A percentile compares a stretch with the other conserved stretches of the same genome.
These are phyloP conservation scores for Aspergillus terreus DNA, from an alignment of 2,329 filamentous ascomycete genomes.

Conservation along the genomic window DNA sequence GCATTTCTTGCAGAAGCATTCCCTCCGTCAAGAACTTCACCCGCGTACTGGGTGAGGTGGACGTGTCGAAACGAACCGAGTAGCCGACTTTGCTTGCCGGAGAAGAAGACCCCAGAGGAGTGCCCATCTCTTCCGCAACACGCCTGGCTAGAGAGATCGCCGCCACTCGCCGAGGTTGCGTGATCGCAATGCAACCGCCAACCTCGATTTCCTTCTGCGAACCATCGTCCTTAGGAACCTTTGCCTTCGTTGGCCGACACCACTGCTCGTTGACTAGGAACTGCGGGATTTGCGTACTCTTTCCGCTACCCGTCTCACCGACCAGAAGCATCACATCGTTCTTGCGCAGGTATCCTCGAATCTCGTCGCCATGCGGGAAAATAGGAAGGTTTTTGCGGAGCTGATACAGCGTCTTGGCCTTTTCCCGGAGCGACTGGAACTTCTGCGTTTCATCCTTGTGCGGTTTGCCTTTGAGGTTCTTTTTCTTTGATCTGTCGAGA, in stretches of 20 bases:
- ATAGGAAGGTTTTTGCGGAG: constrained; percentile 72
- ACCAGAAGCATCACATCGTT: constrained; percentile 78
- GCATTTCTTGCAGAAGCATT: constrained; percentile 90
- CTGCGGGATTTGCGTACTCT: constrained; percentile 94
- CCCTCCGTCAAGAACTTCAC: constrained; percentile 96
- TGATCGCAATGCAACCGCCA: constrained; percentile 84
- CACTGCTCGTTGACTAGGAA: constrained; percentile 77
- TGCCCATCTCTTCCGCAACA: constrained; percentile 79
- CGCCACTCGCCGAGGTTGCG: constrained; percentile 88
- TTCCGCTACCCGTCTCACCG: constrained; percentile 93
- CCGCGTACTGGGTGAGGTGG: constrained; percentile 72
- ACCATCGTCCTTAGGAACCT: constrained; percentile 34
- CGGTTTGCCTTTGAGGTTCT: constrained; percentile 11
- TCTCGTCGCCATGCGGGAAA: constrained; percentile 68
- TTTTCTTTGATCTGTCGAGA: constrained; percentile 1
- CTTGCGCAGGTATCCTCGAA: constrained; percentile 59
- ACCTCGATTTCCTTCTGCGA: constrained; percentile 48
- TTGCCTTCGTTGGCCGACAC: constrained; percentile 63
- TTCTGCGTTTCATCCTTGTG: constrained; percentile 21
- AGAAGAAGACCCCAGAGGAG: constrained; percentile 56
- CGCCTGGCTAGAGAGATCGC: constrained; percentile 86
- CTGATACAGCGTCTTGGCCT: constrained; percentile 45
- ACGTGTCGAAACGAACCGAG: constrained; percentile 89
- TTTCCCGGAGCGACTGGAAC: constrained; percentile 36
- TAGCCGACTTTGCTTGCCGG: constrained; percentile 74